Evolutionary conservation across 306 rosid species (phyloP).

Genomic region (Cucumis hystrix): DNA sequence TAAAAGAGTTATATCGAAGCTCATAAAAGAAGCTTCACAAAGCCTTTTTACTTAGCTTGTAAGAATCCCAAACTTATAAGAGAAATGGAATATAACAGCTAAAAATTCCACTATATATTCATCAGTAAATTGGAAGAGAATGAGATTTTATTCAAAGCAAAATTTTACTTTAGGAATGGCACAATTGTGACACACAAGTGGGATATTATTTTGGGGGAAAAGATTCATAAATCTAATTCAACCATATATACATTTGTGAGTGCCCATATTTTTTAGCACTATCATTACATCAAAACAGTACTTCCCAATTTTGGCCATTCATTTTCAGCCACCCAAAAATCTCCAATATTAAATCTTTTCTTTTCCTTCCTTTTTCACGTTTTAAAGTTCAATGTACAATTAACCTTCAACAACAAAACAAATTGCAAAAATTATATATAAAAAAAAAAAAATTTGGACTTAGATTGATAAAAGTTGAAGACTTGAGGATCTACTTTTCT

Average conservation of each 20-base stretch:
- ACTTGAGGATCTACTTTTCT: too few relatives aligned
- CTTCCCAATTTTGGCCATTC: background rate
- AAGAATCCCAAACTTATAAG: background rate
- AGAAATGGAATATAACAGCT: constrained; percentile 1
- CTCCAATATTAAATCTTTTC: background rate
- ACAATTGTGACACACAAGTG: background rate
- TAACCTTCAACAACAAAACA: too few relatives aligned
- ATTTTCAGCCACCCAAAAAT: background rate
- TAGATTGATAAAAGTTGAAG: too few relatives aligned
- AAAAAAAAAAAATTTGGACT: too few relatives aligned
- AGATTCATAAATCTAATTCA: background rate
- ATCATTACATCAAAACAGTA: background rate
- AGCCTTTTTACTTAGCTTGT: background rate
- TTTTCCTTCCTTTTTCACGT: background rate
- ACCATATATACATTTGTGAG: background rate
- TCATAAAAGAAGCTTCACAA: background rate
- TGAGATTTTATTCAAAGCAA: background rate
- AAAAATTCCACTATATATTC: background rate
- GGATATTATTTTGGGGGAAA: background rate
- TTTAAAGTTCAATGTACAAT: background rate
- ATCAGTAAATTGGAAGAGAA: background rate
- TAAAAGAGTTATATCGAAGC: background rate
- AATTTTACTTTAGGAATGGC: background rate
- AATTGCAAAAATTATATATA: too few relatives aligned
- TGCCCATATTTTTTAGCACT: background rate